phyloP scores from a whole-genome alignment of 1,139 yeast species.

The Pneumocystis murina region DNA sequence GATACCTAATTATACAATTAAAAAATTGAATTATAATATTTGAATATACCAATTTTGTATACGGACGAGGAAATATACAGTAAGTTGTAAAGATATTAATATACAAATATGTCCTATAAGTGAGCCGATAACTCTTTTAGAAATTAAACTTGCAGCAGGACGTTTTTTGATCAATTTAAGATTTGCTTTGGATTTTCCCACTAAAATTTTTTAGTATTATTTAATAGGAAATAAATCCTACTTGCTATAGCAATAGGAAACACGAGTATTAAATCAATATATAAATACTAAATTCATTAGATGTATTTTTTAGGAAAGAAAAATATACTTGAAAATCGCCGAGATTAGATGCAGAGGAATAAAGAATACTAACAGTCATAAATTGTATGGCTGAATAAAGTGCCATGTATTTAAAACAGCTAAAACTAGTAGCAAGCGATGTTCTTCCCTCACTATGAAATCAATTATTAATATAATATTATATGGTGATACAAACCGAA shows the following conservation, averaged over 20 bases:
- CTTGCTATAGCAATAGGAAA: constrained; percentile 80
- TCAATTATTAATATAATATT: neutral
- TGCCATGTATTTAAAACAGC: constrained; percentile 97
- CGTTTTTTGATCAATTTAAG: constrained; percentile 47
- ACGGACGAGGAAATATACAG: constrained; percentile 49
- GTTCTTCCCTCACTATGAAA: constrained; percentile 62
- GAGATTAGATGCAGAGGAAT: constrained; percentile 76
- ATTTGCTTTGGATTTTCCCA: constrained; percentile 93
- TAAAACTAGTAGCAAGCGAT: constrained; percentile 81
- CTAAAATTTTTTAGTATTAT: constrained; percentile 17
- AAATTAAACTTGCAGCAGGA: constrained; percentile 87
- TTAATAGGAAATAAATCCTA: neutral
- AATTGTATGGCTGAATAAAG: constrained; percentile 93
- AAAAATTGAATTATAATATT: constrained; percentile 29
- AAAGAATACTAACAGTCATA: constrained; percentile 66
- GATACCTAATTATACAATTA: neutral
- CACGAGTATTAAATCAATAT: constrained; percentile 79
- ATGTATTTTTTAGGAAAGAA: neutral
- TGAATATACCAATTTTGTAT: constrained; percentile 53
- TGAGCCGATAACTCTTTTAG: constrained; percentile 74
- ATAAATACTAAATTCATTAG: constrained; percentile 35
- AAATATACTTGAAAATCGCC: constrained; percentile 68
- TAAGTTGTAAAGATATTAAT: constrained; percentile 47
- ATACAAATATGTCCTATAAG: constrained; percentile 56
- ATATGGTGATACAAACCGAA: constrained; percentile 25